Percentiles rank a stretch among this genome's conserved stretches.
These are phyloP conservation scores for Phylloporus sp. DNA, from an alignment of 768 basidiomycete genomes.

Conservation along the genomic window DNA sequence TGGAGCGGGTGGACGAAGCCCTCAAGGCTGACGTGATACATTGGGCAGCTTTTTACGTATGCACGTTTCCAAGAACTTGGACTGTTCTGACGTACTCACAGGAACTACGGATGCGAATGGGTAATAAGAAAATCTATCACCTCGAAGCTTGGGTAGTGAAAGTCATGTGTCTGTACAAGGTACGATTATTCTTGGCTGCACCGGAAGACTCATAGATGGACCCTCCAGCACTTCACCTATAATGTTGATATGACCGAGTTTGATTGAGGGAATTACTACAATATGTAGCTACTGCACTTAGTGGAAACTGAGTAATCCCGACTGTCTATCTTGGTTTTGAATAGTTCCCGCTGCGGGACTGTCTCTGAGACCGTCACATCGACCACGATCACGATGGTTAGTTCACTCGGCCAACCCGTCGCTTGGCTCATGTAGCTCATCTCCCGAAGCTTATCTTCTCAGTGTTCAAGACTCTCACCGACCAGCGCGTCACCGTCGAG, in stretches of 20 bases:
- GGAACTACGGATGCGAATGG: conserved; percentile 96
- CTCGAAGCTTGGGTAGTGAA: conserved; percentile 97
- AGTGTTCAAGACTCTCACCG: conserved; percentile 98
- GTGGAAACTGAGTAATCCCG: no score
- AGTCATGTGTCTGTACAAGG: conserved; percentile 89
- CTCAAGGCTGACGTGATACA: conserved; percentile 93
- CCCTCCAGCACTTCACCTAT: conserved; percentile 28
- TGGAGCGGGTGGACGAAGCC: conserved; percentile 83
- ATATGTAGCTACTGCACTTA: conserved; percentile 2
- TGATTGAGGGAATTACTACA: conserved; percentile 17
- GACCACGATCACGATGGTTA: conserved; percentile 22
- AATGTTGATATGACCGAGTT: conserved; percentile 33
- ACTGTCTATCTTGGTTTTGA: no score
- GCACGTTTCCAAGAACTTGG: conserved; percentile 23
- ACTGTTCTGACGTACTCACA: conserved; percentile 28
- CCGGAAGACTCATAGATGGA: background rate
- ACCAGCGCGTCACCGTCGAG: conserved; percentile 94
- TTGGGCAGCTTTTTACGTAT: conserved; percentile 95
- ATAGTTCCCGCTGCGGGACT: no score
- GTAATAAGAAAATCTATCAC: conserved; percentile 92
- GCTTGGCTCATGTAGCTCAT: conserved; percentile 6
- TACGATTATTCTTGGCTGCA: conserved; percentile 20
- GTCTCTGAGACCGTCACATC: background rate
- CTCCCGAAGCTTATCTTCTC: conserved; percentile 76
- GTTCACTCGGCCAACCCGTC: conserved; percentile 1